phyloP scores from a whole-genome alignment of 169 alveolate genomes.

The Babesia divergens region DNA sequence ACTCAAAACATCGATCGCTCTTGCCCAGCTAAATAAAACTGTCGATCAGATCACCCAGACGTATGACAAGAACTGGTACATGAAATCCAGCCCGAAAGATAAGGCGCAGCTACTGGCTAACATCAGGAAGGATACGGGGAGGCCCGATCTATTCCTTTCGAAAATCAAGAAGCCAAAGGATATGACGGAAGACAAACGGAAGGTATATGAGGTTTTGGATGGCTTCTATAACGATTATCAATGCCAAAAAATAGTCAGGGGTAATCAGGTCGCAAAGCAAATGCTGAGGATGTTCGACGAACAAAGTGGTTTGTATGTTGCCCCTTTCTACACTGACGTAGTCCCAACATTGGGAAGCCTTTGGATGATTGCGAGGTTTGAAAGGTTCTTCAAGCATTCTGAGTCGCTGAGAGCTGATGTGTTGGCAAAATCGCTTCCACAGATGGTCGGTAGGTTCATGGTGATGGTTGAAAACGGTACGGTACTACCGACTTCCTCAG shows the following conservation, averaged over 20 bases:
- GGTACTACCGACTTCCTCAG: constrained; percentile 42
- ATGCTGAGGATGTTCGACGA: constrained; percentile 46
- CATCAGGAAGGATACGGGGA: constrained; percentile 45
- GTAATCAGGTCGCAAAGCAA: constrained; percentile 49
- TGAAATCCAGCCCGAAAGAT: constrained; percentile 16
- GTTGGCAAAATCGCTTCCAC: constrained; percentile 37
- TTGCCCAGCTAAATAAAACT: constrained; percentile 22
- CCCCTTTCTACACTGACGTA: constrained; percentile 54
- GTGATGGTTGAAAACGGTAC: constrained; percentile 65
- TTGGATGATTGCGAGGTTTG: constrained; percentile 53
- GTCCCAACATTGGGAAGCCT: constrained; percentile 62
- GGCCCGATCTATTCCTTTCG: constrained; percentile 24
- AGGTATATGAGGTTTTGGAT: constrained; percentile 34
- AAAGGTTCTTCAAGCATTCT: constrained; percentile 32
- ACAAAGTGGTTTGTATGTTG: constrained; percentile 53
- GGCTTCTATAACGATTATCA: constrained; percentile 52
- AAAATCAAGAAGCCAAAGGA: constrained; percentile 51
- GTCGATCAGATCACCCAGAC: constrained; percentile 19
- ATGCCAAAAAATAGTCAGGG: constrained; percentile 57
- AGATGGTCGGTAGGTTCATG: constrained; percentile 56
- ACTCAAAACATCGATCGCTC: constrained; percentile 37
- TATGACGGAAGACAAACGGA: constrained; percentile 24
- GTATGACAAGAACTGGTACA: constrained; percentile 58
- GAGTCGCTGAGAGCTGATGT: constrained; percentile 3
- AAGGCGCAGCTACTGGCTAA: constrained; percentile 36